Conservation (phyloP, 1,284 basidiomycete genomes). For the Ganoderma resinaceum region DNA sequence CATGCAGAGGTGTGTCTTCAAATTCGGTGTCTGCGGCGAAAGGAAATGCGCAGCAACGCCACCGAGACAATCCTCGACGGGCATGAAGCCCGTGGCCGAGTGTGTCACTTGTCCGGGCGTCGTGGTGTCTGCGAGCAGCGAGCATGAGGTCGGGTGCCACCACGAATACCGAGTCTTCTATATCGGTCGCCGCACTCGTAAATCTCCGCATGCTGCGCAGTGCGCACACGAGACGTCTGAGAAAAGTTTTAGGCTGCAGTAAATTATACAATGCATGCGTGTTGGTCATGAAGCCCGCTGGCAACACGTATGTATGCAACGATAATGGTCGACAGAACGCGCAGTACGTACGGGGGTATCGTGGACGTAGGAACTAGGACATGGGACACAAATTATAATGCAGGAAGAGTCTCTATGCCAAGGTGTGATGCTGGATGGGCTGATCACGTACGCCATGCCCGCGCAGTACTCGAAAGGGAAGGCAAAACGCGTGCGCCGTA, state of each 20-base stretch:
- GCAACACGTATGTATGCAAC: slow-evolving; percentile 25
- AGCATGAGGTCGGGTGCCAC: no score
- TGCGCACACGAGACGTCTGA: no score
- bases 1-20: no score
- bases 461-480: slow-evolving; percentile 10
- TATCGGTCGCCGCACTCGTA: background rate
- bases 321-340: slow-evolving; percentile 20
- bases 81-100: no score
- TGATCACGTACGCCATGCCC: slow-evolving; percentile 1
- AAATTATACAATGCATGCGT: slow-evolving; percentile 27
- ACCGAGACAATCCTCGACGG: no score
- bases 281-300: slow-evolving; percentile 28
- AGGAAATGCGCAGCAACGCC: no score
- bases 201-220: no score
- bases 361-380: slow-evolving; percentile 5
- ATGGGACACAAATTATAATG: slow-evolving; percentile 5
- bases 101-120: no score
- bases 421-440: slow-evolving; percentile 1
- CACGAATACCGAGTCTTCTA: background rate
- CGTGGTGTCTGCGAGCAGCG: no score
- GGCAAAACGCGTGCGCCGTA: background rate
- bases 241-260: slow-evolving; percentile 2
- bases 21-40: no score
- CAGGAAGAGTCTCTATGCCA: slow-evolving; percentile 20
- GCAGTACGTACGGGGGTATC: slow-evolving; percentile 28